These are phyloP conservation scores for Achaetomiella virescens DNA, from an alignment of 495 filamentous ascomycete species.

Conservation along the genomic window DNA sequence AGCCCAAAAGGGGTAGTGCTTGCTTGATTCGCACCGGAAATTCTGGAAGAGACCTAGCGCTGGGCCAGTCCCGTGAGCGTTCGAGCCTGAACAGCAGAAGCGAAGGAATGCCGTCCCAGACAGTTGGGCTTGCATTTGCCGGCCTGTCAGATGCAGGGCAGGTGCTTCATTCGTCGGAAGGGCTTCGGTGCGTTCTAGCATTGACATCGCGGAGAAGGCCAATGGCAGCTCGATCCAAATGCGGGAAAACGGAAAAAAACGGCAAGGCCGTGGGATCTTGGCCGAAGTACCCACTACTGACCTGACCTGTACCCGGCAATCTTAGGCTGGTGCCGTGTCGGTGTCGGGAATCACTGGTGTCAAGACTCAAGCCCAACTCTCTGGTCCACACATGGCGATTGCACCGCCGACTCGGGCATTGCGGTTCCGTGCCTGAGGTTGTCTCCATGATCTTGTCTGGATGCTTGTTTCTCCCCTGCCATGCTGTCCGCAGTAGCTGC, in stretches of 20 bases:
- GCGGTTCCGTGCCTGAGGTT: neutral
- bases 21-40: neutral
- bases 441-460: neutral
- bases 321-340: too few species aligned
- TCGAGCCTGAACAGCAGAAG: neutral
- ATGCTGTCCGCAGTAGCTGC: neutral
- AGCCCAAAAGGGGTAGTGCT: neutral
- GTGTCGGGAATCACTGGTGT: neutral
- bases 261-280: neutral
- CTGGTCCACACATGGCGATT: neutral
- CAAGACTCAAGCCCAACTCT: neutral
- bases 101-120: slow-evolving; percentile 4
- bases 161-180: neutral
- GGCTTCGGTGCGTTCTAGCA: neutral
- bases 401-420: neutral
- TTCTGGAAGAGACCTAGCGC: neutral
- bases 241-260: slow-evolving; percentile 12
- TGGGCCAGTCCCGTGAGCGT: neutral
- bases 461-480: too few species aligned
- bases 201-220: neutral
- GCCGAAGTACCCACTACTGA: slow-evolving; percentile 17
- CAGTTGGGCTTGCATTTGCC: slow-evolving; percentile 1
- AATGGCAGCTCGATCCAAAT: neutral
- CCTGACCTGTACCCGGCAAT: neutral
- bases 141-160: neutral